Conservation (phyloP, 257 asterid species). For the Solanum medicagineum region DNA sequence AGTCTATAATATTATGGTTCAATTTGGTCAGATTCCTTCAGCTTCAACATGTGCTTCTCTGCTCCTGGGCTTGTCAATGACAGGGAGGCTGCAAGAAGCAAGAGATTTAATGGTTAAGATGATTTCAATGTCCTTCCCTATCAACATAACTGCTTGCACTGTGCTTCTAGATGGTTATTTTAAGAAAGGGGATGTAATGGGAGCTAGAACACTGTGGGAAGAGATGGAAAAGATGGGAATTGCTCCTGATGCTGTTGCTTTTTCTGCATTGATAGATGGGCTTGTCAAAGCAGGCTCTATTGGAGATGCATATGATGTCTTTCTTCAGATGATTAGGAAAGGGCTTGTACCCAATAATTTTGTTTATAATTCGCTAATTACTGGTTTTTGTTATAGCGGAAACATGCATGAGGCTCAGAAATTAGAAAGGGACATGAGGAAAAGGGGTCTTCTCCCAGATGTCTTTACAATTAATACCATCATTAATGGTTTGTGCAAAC, state of each 20-base stretch:
- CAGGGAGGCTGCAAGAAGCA: conserved; percentile 62
- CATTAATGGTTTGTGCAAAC: conserved; percentile 68
- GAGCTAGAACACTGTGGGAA: conserved; percentile 69
- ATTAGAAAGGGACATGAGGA: conserved; percentile 71
- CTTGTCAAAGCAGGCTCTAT: conserved; percentile 54
- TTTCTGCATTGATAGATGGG: conserved; percentile 75
- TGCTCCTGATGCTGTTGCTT: conserved; percentile 88
- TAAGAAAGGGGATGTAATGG: conserved; percentile 51
- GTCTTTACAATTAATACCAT: conserved; percentile 63
- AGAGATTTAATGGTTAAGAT: conserved; percentile 44
- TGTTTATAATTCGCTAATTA: conserved; percentile 69
- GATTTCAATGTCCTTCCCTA: conserved; percentile 52
- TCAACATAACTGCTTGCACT: conserved; percentile 55
- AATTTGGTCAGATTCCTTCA: conserved; percentile 58
- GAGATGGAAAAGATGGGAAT: conserved; percentile 60
- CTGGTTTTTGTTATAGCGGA: conserved; percentile 60
- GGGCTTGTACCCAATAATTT: conserved; percentile 81
- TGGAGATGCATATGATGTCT: conserved; percentile 45
- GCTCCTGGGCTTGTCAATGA: conserved; percentile 51
- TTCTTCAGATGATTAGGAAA: conserved; percentile 37
- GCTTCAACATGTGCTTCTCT: conserved; percentile 69
- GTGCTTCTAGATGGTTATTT: conserved; percentile 71
- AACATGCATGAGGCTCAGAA: conserved; percentile 44
- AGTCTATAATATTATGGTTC: conserved; percentile 48
- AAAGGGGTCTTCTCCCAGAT: conserved; percentile 64